These are phyloP conservation scores for Blastocrithidia nonstop DNA, from an alignment of 208 protist genomes.

Conservation along the genomic window DNA sequence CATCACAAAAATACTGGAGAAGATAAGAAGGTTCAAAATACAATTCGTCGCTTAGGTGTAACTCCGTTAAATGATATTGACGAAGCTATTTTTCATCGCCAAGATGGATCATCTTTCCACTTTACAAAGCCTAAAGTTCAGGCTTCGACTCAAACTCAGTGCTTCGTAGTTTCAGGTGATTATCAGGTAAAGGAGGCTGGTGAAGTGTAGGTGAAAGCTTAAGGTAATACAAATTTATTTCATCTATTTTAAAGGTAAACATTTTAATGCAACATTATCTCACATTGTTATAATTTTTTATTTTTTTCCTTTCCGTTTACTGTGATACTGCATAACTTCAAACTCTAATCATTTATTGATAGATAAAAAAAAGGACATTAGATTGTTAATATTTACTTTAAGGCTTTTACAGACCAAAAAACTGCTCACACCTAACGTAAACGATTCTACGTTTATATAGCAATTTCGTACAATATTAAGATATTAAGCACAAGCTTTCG, in stretches of 20 bases:
- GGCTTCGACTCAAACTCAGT: constrained; percentile 91
- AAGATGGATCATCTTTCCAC: constrained; percentile 91
- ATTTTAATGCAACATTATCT: not conserved
- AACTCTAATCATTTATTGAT: not conserved
- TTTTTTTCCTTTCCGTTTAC: not conserved
- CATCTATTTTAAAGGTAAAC: not conserved
- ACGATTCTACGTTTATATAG: too few species aligned
- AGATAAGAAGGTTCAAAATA: constrained; percentile 91
- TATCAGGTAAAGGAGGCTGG: constrained; percentile 62
- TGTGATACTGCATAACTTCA: not conserved
- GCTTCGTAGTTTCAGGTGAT: constrained; percentile 92
- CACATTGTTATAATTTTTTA: not conserved
- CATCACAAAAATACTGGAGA: constrained; percentile 71
- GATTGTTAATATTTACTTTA: too few species aligned
- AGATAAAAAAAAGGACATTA: too few species aligned
- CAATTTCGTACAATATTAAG: too few species aligned
- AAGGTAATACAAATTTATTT: constrained; percentile 16
- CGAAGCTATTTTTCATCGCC: constrained; percentile 95
- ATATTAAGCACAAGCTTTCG: too few species aligned
- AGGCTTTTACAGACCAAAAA: too few species aligned
- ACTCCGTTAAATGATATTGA: constrained; percentile 93
- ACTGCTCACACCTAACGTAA: too few species aligned
- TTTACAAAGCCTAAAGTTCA: constrained; percentile 96
- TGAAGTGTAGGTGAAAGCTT: constrained; percentile 29
- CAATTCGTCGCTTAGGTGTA: constrained; percentile 89